Base-by-base conservation (phyloP, 1,284 basidiomycete species). In the Trichosporon faecale region DNA sequence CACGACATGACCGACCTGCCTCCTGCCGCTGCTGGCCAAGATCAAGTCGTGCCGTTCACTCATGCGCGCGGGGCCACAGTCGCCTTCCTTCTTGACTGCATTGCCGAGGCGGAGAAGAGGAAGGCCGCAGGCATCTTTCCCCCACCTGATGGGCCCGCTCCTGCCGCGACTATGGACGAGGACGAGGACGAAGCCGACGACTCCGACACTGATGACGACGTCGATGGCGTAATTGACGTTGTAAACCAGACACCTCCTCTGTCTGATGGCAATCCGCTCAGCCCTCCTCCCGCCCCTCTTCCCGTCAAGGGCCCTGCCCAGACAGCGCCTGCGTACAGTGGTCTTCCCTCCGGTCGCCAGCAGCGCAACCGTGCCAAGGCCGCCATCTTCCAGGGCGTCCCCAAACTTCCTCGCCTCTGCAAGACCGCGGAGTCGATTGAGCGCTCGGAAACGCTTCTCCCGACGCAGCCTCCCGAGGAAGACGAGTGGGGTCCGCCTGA, bases 81-180 rank as follows among this genome's bases (percentile, higher is more conserved):
- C 57, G 57, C 57, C 29, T 61, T 61, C 57, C 57, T 61, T 23
- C 57, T 61, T 6, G 57, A 61, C 27, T 61, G 57, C 57, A 61
- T 61, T 18, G 8, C 2, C 27, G 29, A 29, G 27, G 57, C 57
- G 1, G 29, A 61, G 18, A 18, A n/a, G 27, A 29, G 57, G 27
- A 31, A n/a, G 57, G 57, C 27, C 18, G 29, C 4, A 5, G 57
- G 57, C 16, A 16, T 31, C 31, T 9, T 16, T 7, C 57, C 29
- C 18, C n/a, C 21, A 2, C 2, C 8, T 11, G 21, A 52, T 9
- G 18, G 9, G 9, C 16, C 44, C 21, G 9, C 21, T 8, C 11
- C 21, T 3, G n/a, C 49, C 21, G n/a, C 35, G 11, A 37, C 49
- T 21, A 21, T 21, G 11, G 49, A 52, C 18, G 49, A 52, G 21